Percentiles rank a stretch among this genome's conserved stretches.
phyloP scores from a whole-genome alignment of 1,284 basidiomycete genomes.

The Leccinum fallax region DNA sequence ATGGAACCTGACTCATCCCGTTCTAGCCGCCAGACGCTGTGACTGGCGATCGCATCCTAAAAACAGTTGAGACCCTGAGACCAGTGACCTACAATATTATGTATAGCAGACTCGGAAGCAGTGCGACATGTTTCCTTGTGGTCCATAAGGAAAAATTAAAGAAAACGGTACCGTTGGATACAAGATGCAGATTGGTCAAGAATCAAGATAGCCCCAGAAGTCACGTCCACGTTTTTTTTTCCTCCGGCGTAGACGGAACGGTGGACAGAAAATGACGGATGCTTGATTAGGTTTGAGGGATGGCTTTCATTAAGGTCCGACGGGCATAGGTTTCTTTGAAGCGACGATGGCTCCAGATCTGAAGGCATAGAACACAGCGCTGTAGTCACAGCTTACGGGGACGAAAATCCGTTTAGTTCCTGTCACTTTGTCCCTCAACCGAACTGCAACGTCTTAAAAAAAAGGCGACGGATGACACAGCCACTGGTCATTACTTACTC shows the following conservation, averaged over 20 bases:
- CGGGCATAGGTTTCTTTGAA: not conserved
- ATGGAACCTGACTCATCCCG: not conserved
- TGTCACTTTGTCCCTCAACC: not conserved
- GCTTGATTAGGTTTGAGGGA: constrained; percentile 1
- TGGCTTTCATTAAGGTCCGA: not conserved
- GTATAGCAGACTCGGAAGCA: not conserved
- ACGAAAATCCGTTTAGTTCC: not conserved
- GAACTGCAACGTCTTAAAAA: not conserved
- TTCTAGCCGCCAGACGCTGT: not conserved
- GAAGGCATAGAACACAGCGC: not conserved
- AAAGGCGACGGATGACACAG: constrained; percentile 15
- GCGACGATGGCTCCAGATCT: not conserved
- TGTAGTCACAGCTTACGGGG: not conserved
- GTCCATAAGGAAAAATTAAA: not conserved
- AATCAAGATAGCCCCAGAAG: not conserved
- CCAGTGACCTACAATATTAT: not conserved
- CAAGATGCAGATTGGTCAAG: not conserved
- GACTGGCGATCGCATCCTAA: not conserved
- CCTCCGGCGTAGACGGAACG: not conserved
- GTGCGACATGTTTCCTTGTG: not conserved
- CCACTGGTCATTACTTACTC: constrained; percentile 16
- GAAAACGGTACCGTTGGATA: not conserved
- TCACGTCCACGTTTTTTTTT: not conserved
- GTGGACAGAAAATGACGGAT: not conserved
- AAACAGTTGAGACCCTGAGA: not conserved